A percentile compares a stretch with the other conserved stretches of the same genome.
Conservation (phyloP, 1,284 basidiomycete species). For the Wolfiporia cocos region DNA sequence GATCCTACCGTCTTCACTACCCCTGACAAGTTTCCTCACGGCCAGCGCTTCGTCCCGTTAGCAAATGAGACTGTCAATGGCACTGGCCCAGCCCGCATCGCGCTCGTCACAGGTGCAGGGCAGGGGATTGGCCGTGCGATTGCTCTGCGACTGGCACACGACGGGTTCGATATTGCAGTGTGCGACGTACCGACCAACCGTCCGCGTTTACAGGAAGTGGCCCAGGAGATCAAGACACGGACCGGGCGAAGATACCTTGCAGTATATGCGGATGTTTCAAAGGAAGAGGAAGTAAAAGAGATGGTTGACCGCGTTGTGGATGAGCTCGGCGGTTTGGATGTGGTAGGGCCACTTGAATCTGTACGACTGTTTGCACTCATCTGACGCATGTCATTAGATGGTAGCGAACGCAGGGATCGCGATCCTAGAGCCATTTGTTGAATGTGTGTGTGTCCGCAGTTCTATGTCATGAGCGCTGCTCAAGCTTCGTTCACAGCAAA, state of each 20-base stretch:
- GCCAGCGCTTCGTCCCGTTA: neutral
- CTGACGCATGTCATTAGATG: slow-evolving; percentile 20
- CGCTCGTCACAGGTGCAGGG: slow-evolving; percentile 7
- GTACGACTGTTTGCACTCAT: neutral
- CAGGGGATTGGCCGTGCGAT: slow-evolving; percentile 22
- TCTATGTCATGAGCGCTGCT: neutral
- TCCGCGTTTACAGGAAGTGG: slow-evolving; percentile 14
- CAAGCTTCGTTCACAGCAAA: no score
- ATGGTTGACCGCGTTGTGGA: slow-evolving; percentile 22
- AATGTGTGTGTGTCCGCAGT: slow-evolving; percentile 8
- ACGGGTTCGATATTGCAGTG: slow-evolving; percentile 23
- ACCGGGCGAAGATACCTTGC: slow-evolving; percentile 14
- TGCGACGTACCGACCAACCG: slow-evolving; percentile 21
- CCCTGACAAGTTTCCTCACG: neutral
- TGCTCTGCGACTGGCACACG: slow-evolving; percentile 20
- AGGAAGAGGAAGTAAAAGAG: slow-evolving; percentile 24
- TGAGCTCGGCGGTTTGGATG: slow-evolving; percentile 23
- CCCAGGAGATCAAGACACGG: slow-evolving; percentile 13
- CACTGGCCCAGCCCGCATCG: neutral
- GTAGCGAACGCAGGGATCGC: slow-evolving; percentile 27
- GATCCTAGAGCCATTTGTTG: slow-evolving; percentile 15
- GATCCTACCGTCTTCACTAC: slow-evolving; percentile 4
- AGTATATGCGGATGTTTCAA: slow-evolving; percentile 23
- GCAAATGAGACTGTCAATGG: neutral
- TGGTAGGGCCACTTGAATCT: slow-evolving; percentile 10